Percentiles rank a stretch among this genome's conserved stretches.
phyloP scores from a whole-genome alignment of 2,329 filamentous ascomycete species.

The Daldinia sp. region DNA sequence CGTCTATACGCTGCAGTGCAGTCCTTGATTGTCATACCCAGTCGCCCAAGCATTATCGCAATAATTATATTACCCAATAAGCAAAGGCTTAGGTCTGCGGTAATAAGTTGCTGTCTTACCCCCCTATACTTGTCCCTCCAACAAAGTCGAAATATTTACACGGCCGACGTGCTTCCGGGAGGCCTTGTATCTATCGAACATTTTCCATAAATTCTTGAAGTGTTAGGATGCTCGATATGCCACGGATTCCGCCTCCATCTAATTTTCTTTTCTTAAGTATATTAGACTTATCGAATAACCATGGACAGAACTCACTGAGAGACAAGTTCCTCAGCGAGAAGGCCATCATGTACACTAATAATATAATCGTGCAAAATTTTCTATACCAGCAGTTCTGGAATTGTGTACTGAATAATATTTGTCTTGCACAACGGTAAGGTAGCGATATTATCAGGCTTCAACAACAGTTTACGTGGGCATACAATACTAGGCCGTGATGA shows the following conservation, averaged over 20 bases:
- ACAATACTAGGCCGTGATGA: not conserved
- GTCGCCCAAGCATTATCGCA: not conserved
- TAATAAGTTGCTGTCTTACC: not conserved
- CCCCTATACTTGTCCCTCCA: not conserved
- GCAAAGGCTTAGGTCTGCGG: not conserved
- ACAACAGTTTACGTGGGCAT: not conserved
- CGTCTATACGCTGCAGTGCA: not conserved
- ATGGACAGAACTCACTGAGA: not conserved
- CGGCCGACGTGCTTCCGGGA: not conserved
- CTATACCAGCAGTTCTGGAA: not conserved
- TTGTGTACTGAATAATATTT: not conserved
- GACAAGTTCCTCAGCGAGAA: not conserved
- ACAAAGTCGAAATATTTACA: not conserved
- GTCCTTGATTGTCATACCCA: not conserved
- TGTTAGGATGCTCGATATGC: not conserved
- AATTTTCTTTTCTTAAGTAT: not conserved
- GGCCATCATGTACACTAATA: not conserved
- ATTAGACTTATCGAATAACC: not conserved
- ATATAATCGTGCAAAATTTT: not conserved
- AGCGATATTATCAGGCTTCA: not conserved
- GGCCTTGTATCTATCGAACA: not conserved
- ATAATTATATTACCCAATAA: not conserved
- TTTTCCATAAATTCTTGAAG: not conserved
- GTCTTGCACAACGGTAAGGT: not conserved
- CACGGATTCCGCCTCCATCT: not conserved